Conservation (phyloP, 352 stramenopile genomes). For the Phytophthora tubulina region DNA sequence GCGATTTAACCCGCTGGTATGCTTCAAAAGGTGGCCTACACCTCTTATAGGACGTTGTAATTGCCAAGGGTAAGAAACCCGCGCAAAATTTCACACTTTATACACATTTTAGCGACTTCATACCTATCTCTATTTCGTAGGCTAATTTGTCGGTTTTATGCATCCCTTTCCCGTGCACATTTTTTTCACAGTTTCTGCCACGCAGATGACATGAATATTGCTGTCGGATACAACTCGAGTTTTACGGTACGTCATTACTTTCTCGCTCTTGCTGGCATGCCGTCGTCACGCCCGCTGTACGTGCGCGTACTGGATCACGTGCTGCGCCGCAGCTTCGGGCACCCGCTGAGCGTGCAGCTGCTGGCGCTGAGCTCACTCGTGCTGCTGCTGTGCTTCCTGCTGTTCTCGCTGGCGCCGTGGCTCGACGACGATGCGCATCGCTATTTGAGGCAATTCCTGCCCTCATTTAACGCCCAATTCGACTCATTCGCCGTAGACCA, state of each 20-base stretch:
- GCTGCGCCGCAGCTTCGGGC: slow-evolving; percentile 67
- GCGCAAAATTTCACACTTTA: no score
- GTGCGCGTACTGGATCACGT: slow-evolving; percentile 50
- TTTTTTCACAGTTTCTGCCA: no score
- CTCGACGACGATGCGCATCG: slow-evolving; percentile 62
- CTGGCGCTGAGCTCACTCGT: slow-evolving; percentile 55
- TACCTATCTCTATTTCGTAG: no score
- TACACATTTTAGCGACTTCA: no score
- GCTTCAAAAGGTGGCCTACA: no score
- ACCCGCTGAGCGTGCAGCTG: slow-evolving; percentile 63
- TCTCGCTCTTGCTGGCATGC: slow-evolving; percentile 7
- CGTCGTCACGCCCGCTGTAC: slow-evolving; percentile 27
- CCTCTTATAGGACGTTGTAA: no score
- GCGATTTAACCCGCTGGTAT: no score
- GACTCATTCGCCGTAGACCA: slow-evolving; percentile 84
- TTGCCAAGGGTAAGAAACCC: no score
- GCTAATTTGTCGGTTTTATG: no score
- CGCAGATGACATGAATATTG: no score
- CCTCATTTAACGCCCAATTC: slow-evolving; percentile 52
- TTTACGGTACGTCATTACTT: slow-evolving; percentile 9
- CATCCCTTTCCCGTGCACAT: no score
- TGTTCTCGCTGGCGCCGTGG: slow-evolving; percentile 67
- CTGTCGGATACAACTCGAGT: no score
- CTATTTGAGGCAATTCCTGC: slow-evolving; percentile 57
- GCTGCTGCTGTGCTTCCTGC: slow-evolving; percentile 58